phyloP scores from a whole-genome alignment of 768 basidiomycete species.

The Kwoniella sp. region DNA sequence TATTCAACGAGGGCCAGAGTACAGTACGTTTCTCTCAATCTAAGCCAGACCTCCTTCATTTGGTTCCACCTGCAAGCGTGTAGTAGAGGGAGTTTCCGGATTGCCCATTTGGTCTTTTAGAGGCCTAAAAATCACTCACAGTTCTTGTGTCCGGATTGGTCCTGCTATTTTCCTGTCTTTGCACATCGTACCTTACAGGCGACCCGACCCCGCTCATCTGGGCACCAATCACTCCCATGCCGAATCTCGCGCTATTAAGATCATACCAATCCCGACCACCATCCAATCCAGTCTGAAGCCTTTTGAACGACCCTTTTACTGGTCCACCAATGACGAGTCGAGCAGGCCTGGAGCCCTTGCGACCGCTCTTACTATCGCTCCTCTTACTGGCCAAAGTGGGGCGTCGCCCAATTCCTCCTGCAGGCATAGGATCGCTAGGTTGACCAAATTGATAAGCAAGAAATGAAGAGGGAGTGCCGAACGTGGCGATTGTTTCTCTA shows the following conservation, averaged over 20 bases:
- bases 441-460: neutral
- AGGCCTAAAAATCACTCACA: no score
- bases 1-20: no score
- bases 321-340: conserved; percentile 20
- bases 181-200: neutral
- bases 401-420: no score
- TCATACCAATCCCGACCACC: conserved; percentile 8
- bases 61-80: no score
- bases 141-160: no score
- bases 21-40: no score
- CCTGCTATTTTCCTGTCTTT: neutral
- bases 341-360: neutral
- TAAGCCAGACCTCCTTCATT: no score
- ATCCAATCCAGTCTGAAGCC: neutral
- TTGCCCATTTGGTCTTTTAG: no score
- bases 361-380: no score
- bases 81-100: no score
- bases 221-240: neutral
- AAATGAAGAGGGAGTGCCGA: conserved; percentile 11
- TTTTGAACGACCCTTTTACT: conserved; percentile 22
- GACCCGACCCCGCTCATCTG: neutral
- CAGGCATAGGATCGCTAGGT: neutral
- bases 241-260: conserved; percentile 12
- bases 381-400: no score
- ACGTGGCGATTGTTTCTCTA: conserved; percentile 9